Conservation (phyloP, 306 rosid genomes). For the Pterocarpus macrocarpus region DNA sequence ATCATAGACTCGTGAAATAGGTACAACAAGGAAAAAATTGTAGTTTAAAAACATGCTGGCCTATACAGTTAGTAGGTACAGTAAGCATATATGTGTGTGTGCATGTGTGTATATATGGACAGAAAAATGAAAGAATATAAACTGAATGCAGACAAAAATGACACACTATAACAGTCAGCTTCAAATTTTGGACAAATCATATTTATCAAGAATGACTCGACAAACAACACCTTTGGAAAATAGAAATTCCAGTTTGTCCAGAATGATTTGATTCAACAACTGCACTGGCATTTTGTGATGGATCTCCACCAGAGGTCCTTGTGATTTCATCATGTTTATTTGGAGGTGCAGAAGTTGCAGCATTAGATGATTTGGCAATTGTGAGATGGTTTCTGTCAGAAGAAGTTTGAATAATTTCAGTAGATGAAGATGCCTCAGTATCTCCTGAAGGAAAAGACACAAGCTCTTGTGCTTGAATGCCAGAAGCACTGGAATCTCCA, state of each 20-base stretch:
- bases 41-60: slow-evolving; percentile 19
- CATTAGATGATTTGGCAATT: slow-evolving; percentile 52
- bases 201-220: slow-evolving; percentile 40
- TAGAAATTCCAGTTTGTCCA: slow-evolving; percentile 71
- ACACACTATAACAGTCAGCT: neutral
- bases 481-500: slow-evolving; percentile 49
- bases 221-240: slow-evolving; percentile 81
- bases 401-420: slow-evolving; percentile 44
- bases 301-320: slow-evolving; percentile 48
- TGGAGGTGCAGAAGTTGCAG: slow-evolving; percentile 52
- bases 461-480: slow-evolving; percentile 52
- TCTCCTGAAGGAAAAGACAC: slow-evolving; percentile 54
- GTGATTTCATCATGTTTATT: slow-evolving; percentile 46
- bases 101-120: neutral
- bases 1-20: slow-evolving; percentile 10
- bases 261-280: slow-evolving; percentile 53
- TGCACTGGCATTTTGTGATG: slow-evolving; percentile 50
- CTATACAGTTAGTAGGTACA: neutral
- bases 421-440: slow-evolving; percentile 49
- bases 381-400: slow-evolving; percentile 52
- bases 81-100: neutral
- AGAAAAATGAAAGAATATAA: slow-evolving; percentile 23
- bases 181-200: slow-evolving; percentile 13
- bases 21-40: slow-evolving; percentile 12
- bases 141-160: neutral